Percentiles rank a stretch among this genome's conserved stretches.
These are phyloP conservation scores for Delitschia confertaspora DNA, from an alignment of 495 filamentous ascomycete species.

Conservation along the genomic window DNA sequence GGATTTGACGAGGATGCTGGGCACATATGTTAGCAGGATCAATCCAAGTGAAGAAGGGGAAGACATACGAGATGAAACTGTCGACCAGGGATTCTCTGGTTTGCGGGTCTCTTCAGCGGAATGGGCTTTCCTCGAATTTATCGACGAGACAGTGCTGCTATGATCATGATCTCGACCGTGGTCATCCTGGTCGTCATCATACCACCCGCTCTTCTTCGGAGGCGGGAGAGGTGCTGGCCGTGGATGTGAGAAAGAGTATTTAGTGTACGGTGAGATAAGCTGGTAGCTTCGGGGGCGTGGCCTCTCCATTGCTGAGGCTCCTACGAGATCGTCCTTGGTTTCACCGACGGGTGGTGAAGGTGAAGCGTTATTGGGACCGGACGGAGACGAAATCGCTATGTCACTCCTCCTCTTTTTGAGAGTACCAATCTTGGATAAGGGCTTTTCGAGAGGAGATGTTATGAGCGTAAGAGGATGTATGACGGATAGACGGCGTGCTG, in stretches of 20 bases:
- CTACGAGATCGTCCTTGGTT: slow-evolving; percentile 7
- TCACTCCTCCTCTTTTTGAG: slow-evolving; percentile 19
- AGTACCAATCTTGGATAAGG: slow-evolving; percentile 16
- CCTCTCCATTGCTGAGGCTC: slow-evolving; percentile 7
- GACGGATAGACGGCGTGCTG: too few species aligned
- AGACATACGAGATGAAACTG: slow-evolving; percentile 6
- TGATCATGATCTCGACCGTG: too few species aligned
- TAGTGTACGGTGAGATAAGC: background rate
- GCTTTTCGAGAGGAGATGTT: slow-evolving; percentile 33
- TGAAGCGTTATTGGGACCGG: too few species aligned
- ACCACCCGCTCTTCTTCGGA: too few species aligned
- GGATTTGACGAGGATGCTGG: too few species aligned
- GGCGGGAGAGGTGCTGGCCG: background rate
- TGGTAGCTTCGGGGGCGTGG: slow-evolving; percentile 2
- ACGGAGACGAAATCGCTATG: too few species aligned
- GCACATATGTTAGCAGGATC: too few species aligned
- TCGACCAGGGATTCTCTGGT: slow-evolving; percentile 6
- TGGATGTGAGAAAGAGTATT: too few species aligned
- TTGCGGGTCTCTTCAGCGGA: background rate
- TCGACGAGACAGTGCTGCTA: too few species aligned
- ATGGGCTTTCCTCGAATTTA: slow-evolving; percentile 2
- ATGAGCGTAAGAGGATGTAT: too few species aligned
- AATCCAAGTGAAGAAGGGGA: background rate
- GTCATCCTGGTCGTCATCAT: too few species aligned
- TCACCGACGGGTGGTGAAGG: too few species aligned